A percentile compares a stretch with the other conserved stretches of the same genome.
These are phyloP conservation scores for Plenodomus tracheiphilus DNA, from an alignment of 2,329 filamentous ascomycete genomes.

Conservation along the genomic window DNA sequence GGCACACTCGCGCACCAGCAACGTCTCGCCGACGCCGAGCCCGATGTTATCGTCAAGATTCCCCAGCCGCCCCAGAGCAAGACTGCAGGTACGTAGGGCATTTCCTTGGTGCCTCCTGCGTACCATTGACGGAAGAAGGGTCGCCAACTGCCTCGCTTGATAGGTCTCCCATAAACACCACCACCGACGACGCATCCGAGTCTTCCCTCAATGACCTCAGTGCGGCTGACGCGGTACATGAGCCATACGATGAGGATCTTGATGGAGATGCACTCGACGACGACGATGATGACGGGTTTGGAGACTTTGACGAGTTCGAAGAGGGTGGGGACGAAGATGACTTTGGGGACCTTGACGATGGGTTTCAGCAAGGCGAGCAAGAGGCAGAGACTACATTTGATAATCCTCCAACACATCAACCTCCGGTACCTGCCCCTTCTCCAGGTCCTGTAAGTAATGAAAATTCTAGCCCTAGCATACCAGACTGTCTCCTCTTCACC, in stretches of 20 bases:
- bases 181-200: conserved; percentile 35
- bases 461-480: conserved; percentile 37
- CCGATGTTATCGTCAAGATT: conserved; percentile 59
- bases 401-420: conserved; percentile 39
- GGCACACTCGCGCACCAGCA: conserved; percentile 62
- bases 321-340: conserved; percentile 53
- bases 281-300: conserved; percentile 53
- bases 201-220: conserved; percentile 7
- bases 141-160: conserved; percentile 56
- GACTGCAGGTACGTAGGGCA: conserved; percentile 59
- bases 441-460: conserved; percentile 54
- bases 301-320: conserved; percentile 68
- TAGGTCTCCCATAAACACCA: conserved; percentile 52
- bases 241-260: conserved; percentile 9
- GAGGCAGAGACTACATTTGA: conserved; percentile 46
- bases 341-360: conserved; percentile 58
- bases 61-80: conserved; percentile 49
- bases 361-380: conserved; percentile 46
- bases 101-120: conserved; percentile 50
- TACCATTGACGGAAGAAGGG: conserved; percentile 66
- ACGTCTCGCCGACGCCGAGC: conserved; percentile 61
- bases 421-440: conserved; percentile 47
- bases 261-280: conserved; percentile 46
- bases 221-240: conserved; percentile 4
- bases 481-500: conserved; percentile 37